Conservation (phyloP, 2,329 filamentous ascomycete genomes). For the Sporothrix pseudoabietina region DNA sequence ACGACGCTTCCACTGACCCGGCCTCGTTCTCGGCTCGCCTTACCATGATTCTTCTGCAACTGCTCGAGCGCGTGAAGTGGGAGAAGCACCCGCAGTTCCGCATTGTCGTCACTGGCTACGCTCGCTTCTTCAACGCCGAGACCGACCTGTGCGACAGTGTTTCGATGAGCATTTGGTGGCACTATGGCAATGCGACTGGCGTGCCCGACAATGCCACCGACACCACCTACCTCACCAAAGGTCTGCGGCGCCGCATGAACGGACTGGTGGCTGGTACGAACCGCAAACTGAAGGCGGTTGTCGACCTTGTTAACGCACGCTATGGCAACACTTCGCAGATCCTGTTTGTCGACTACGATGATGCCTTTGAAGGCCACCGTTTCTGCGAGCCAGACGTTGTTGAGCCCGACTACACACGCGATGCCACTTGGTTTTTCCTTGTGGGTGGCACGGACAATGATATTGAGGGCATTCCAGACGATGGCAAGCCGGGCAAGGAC, state of each 20-base stretch:
- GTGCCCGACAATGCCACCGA: constrained; percentile 27
- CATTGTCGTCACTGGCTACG: constrained; percentile 52
- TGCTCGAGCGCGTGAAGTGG: constrained; percentile 49
- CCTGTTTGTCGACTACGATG: constrained; percentile 51
- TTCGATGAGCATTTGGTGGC: constrained; percentile 52
- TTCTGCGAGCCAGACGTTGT: constrained; percentile 42
- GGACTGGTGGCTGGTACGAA: constrained; percentile 49
- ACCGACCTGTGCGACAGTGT: constrained; percentile 49
- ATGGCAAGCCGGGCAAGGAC: not conserved
- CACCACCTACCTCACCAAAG: constrained; percentile 41
- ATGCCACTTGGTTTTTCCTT: constrained; percentile 53
- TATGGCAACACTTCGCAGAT: constrained; percentile 38
- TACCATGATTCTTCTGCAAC: constrained; percentile 46
- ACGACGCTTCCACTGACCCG: constrained; percentile 39
- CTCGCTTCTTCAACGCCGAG: constrained; percentile 51
- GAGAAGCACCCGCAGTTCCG: constrained; percentile 49
- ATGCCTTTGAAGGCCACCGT: constrained; percentile 49
- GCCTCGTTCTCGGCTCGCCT: constrained; percentile 39
- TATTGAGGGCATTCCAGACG: not conserved
- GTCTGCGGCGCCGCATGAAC: constrained; percentile 48
- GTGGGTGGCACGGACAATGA: constrained; percentile 50
- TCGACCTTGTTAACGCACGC: constrained; percentile 44
- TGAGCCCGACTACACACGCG: constrained; percentile 50
- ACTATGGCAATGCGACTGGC: constrained; percentile 41
- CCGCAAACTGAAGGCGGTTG: constrained; percentile 43